Evolutionary conservation across 2,329 filamentous ascomycete species (phyloP), one percentile per base, ranked within the genome.

Genomic region (Trichophyton mentagrophytes): DNA sequence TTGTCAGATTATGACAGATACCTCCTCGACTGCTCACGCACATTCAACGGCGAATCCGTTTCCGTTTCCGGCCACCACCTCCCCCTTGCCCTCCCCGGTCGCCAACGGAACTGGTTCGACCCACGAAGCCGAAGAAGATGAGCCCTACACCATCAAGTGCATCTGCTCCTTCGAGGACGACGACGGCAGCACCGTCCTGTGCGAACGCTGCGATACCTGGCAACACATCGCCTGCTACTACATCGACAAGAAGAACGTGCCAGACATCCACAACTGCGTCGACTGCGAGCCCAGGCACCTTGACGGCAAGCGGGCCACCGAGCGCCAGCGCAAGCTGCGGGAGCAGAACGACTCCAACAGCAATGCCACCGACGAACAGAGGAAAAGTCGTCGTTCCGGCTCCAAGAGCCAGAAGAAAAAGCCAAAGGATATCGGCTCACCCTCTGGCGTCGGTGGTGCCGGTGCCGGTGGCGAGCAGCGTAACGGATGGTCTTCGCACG

Each of bases 141-240:
- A 78, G 64, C 76, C 76, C 64, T 95, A 95, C 74, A 95, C 89
- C 62, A 96, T 97, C 78, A 96, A 95, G 80, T 99, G 93, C 82
- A 95, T 97, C 68, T 99, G 93, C 77, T 85, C 85, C 73, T 96
- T 88, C 75, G 79, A 85, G 73, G 90, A 95, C 78, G 93, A 99
- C 80, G 93, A 99, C 79, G 93, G 93, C 75, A 92, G 89, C 75
- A 99, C 93, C 63, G 95, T 99, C 64, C 90, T 91, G 75, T 99
- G 93, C 80, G 93, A 97, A 72, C 84, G 81, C 62, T 99, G 93
- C 80, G 89, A 96, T 72, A 93, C 90, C 57, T 99, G 93, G 93
- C 93, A 99, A 76, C 93, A 99, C 75, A 95, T 96, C 69, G 86
- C 90, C 72, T 99, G 93, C 76, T 97, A 95, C 76, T 97, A 97